These are phyloP conservation scores for Pleurotus ostreatus DNA, from an alignment of 768 basidiomycete genomes.

Conservation along the genomic window DNA sequence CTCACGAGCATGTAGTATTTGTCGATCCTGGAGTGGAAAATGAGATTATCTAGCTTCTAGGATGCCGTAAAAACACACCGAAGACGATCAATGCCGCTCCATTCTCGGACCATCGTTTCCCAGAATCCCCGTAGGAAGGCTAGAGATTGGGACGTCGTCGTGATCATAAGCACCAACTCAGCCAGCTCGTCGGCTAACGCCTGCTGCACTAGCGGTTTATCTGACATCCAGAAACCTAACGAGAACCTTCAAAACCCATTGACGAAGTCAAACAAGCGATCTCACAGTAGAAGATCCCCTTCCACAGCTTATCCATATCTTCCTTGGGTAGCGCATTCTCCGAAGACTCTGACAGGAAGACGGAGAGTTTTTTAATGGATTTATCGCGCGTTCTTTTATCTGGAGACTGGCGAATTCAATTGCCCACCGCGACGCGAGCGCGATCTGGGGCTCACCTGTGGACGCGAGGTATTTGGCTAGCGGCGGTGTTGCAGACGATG, in stretches of 20 bases:
- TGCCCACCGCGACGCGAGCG: neutral
- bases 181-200: conserved; percentile 84
- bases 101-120: conserved; percentile 86
- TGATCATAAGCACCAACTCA: conserved; percentile 71
- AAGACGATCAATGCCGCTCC: conserved; percentile 88
- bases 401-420: conserved; percentile 20
- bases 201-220: conserved; percentile 96
- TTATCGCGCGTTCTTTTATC: conserved; percentile 93
- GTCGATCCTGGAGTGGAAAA: conserved; percentile 63
- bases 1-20: conserved; percentile 97
- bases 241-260: neutral
- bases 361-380: conserved; percentile 74
- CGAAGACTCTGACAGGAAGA: conserved; percentile 71
- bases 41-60: neutral
- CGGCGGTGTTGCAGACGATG: conserved; percentile 46
- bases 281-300: conserved; percentile 95
- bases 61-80: conserved; percentile 46
- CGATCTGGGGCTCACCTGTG: conserved; percentile 52
- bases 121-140: conserved; percentile 88
- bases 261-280: conserved; percentile 9
- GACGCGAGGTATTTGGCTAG: conserved; percentile 91
- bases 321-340: conserved; percentile 56
- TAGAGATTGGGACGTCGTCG: conserved; percentile 52
- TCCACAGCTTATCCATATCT: conserved; percentile 94
- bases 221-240: conserved; percentile 98